phyloP scores from a whole-genome alignment of 176 grass and related monocot species.

The Raddia distichophylla region DNA sequence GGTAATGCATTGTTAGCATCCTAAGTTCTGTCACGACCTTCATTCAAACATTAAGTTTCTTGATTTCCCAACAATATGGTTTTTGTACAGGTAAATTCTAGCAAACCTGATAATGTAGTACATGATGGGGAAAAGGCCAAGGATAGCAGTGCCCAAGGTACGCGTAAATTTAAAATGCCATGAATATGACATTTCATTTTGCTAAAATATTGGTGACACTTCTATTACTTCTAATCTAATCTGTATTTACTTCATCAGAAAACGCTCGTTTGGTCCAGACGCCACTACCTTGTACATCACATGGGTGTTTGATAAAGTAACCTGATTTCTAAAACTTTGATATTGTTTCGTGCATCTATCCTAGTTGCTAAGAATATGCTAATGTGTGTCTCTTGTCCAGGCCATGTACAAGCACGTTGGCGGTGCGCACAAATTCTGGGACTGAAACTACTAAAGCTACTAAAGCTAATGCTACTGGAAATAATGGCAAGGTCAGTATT shows the following conservation, averaged over 20 bases:
- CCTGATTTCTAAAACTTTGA: background rate
- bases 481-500: conserved; percentile 28
- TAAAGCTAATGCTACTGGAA: conserved; percentile 21
- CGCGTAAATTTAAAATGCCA: conserved; percentile 11
- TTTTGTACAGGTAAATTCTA: conserved; percentile 40
- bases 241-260: conserved; percentile 46
- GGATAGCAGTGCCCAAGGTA: conserved; percentile 44
- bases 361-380: background rate
- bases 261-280: conserved; percentile 5
- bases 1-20: conserved; percentile 42
- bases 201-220: background rate
- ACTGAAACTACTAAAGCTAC: conserved; percentile 12
- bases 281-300: conserved; percentile 37
- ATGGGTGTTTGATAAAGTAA: conserved; percentile 51
- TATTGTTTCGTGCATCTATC: background rate
- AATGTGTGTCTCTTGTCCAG: conserved; percentile 41
- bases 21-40: conserved; percentile 6
- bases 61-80: background rate
- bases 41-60: conserved; percentile 17
- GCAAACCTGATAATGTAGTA: background rate
- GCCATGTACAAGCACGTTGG: conserved; percentile 32
- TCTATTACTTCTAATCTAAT: conserved; percentile 12
- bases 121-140: conserved; percentile 35
- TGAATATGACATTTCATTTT: conserved; percentile 4
- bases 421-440: background rate